Conservation (phyloP, 805 yeast species). For the Ogataea nitratoaversa region DNA sequence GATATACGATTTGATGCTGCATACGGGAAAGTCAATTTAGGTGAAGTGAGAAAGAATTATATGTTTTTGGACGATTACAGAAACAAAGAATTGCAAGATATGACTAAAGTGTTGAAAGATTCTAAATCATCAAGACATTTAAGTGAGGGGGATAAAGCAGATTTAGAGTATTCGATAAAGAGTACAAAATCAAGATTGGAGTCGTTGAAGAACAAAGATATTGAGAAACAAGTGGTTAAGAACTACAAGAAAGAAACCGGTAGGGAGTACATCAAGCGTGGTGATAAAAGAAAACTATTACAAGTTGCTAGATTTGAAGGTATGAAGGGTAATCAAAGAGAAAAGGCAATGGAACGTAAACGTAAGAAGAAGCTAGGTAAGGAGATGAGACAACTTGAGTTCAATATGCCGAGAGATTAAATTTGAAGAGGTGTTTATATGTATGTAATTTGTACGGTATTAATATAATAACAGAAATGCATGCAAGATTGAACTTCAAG, state of each 20-base stretch:
- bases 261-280: conserved; percentile 57
- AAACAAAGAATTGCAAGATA: conserved; percentile 59
- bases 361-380: conserved; percentile 80
- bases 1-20: conserved; percentile 93
- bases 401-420: conserved; percentile 7
- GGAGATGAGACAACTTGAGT: conserved; percentile 54
- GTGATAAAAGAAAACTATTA: conserved; percentile 68
- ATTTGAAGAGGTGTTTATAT: neutral
- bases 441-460: too few relatives aligned
- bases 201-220: conserved; percentile 66
- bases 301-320: conserved; percentile 74
- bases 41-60: conserved; percentile 69
- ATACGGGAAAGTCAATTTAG: conserved; percentile 74
- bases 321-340: conserved; percentile 69
- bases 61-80: conserved; percentile 85
- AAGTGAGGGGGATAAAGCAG: conserved; percentile 43
- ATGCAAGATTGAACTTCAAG: too few relatives aligned
- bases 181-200: conserved; percentile 66
- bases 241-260: conserved; percentile 55
- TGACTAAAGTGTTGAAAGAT: conserved; percentile 55
- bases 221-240: conserved; percentile 61
- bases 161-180: conserved; percentile 53
- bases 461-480: too few relatives aligned
- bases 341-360: conserved; percentile 81
- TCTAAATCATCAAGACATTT: conserved; percentile 39